Percentiles rank a stretch among this genome's conserved stretches.
phyloP scores from a whole-genome alignment of 495 filamentous ascomycete species.

The Apodospora peruviana region DNA sequence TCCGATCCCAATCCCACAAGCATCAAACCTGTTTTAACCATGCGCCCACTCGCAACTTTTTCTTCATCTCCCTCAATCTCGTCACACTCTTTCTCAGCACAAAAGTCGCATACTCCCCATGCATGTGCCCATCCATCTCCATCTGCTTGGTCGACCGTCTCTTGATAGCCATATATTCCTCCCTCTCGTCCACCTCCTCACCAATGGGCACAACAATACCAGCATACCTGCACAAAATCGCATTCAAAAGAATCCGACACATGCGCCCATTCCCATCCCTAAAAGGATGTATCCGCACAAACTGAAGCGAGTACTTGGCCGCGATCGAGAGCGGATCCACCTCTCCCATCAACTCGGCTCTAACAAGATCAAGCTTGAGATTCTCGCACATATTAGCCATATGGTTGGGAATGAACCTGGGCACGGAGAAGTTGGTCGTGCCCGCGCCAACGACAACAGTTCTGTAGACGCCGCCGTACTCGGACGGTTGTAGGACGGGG shows the following conservation, averaged over 20 bases:
- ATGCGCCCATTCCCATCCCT: constrained; percentile 33
- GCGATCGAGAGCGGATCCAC: constrained; percentile 31
- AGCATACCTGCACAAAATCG: constrained; percentile 22
- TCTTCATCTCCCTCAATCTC: too few species aligned
- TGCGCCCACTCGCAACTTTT: too few species aligned
- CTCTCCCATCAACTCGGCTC: background rate
- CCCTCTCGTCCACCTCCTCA: constrained; percentile 14
- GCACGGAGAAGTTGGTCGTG: constrained; percentile 15
- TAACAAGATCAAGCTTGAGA: constrained; percentile 6
- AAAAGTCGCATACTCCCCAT: constrained; percentile 7
- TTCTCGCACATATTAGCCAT: constrained; percentile 23
- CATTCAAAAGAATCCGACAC: constrained; percentile 32
- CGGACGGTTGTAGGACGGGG: background rate
- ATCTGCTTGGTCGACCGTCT: constrained; percentile 3
- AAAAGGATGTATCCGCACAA: constrained; percentile 35
- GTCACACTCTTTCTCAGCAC: background rate
- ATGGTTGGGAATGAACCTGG: constrained; percentile 7
- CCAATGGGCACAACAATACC: constrained; percentile 26
- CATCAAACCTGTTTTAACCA: too few species aligned
- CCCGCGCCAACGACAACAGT: constrained; percentile 18
- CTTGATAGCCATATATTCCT: constrained; percentile 13
- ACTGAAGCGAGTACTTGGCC: constrained; percentile 23
- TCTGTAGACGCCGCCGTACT: constrained; percentile 29
- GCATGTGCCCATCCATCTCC: background rate
- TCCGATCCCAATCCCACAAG: too few species aligned